phyloP scores from a whole-genome alignment of 768 basidiomycete species.

The Mrakia blollopis region DNA sequence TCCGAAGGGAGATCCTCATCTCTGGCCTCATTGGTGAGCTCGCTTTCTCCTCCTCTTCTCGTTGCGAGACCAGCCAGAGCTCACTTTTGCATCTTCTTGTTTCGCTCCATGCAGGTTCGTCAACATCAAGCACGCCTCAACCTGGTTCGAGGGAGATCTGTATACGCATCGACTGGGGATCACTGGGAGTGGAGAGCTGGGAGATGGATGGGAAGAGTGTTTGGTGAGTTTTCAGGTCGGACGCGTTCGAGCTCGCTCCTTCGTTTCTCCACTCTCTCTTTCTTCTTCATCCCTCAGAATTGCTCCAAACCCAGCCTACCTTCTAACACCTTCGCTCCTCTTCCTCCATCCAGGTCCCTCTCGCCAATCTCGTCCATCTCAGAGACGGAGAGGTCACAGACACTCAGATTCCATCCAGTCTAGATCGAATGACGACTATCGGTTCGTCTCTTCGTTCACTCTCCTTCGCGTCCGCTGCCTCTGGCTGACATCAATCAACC shows the following conservation, averaged over 20 bases:
- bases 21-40: constrained; percentile 12
- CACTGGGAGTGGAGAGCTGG: constrained; percentile 18
- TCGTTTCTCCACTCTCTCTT: background rate
- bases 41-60: background rate
- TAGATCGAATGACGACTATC: constrained; percentile 7
- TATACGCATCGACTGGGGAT: constrained; percentile 22
- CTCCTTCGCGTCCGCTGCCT: no score
- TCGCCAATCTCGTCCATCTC: constrained; percentile 1
- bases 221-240: constrained; percentile 1
- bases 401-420: background rate
- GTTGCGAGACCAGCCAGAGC: no score
- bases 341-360: background rate
- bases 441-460: background rate
- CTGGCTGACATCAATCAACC: no score
- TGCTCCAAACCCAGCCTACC: background rate
- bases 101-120: background rate
- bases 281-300: background rate
- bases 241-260: no score
- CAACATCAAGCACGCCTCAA: background rate
- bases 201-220: constrained; percentile 28
- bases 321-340: background rate
- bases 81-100: background rate
- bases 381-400: background rate
- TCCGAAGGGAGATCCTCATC: constrained; percentile 14
- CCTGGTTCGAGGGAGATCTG: background rate